Percentiles rank a stretch among this genome's conserved stretches.
Evolutionary conservation across 257 asterid genomes (phyloP).

Genomic region (Solanum raphanifolium): DNA sequence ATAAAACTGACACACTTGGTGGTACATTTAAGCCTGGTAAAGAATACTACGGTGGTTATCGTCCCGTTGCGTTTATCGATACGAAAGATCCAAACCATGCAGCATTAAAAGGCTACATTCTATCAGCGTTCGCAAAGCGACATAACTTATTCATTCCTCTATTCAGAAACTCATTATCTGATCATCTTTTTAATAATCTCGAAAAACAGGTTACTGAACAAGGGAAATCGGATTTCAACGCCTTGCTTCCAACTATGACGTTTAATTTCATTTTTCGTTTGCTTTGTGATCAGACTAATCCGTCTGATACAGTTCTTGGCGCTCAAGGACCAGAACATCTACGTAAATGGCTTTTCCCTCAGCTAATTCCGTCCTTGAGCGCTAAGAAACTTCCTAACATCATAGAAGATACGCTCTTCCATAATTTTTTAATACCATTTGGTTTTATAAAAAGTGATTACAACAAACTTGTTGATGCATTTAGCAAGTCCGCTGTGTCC

Average conservation of each 20-base stretch:
- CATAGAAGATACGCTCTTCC: constrained; percentile 45
- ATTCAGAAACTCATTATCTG: constrained; percentile 26
- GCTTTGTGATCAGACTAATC: constrained; percentile 27
- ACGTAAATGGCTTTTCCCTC: constrained; percentile 49
- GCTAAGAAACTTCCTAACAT: constrained; percentile 37
- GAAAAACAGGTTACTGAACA: constrained; percentile 33
- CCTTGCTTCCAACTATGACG: constrained; percentile 30
- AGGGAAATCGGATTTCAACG: constrained; percentile 39
- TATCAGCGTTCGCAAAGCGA: constrained; percentile 19
- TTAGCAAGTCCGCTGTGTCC: constrained; percentile 17
- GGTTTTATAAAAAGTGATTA: constrained; percentile 31
- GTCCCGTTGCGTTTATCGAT: constrained; percentile 56
- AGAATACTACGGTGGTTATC: constrained; percentile 52
- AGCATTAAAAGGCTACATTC: constrained; percentile 28
- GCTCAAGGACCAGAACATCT: constrained; percentile 26
- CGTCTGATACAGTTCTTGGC: constrained; percentile 30
- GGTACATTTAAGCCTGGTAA: constrained; percentile 74
- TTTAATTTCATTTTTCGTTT: constrained; percentile 62
- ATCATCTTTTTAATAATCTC: constrained; percentile 27
- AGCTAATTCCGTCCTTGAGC: constrained; percentile 48
- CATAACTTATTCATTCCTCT: constrained; percentile 33
- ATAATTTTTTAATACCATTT: constrained; percentile 37
- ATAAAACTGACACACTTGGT: constrained; percentile 57
- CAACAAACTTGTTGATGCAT: constrained; percentile 35
- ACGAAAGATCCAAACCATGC: constrained; percentile 49